Percentiles rank a stretch among this genome's conserved stretches.
Conservation (phyloP, 495 filamentous ascomycete genomes). For the Aspergillus sclerotiicarbonarius region DNA sequence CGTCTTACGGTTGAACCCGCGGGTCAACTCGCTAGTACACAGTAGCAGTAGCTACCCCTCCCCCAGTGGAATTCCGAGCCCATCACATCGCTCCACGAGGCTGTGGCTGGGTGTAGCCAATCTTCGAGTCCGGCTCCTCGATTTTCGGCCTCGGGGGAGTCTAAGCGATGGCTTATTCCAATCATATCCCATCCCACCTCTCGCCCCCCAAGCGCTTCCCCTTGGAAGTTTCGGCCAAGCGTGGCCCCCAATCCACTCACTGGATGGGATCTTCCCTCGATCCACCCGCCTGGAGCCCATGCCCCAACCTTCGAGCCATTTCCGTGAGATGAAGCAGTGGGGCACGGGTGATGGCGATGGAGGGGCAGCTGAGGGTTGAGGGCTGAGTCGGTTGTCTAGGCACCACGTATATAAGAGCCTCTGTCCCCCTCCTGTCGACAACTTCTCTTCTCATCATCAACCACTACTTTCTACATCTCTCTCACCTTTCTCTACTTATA, state of each 20-base stretch:
- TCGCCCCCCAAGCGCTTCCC: neutral
- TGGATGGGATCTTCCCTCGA: constrained; percentile 9
- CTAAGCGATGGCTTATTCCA: neutral
- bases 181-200: neutral
- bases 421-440: constrained; percentile 1
- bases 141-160: neutral
- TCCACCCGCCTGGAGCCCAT: constrained; percentile 2
- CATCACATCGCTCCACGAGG: neutral
- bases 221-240: constrained; percentile 1
- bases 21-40: neutral
- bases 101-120: neutral
- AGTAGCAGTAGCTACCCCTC: neutral
- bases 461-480: constrained; percentile 2
- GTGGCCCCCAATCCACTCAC: constrained; percentile 9
- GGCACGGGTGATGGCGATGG: constrained; percentile 4
- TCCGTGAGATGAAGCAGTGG: constrained; percentile 10
- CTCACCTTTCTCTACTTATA: constrained; percentile 12
- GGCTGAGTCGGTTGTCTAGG: neutral
- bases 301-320: neutral
- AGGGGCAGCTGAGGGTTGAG: constrained; percentile 10
- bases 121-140: neutral
- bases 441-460: constrained; percentile 1
- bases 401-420: constrained; percentile 7
- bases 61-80: neutral
- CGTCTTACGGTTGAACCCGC: neutral